phyloP scores from a whole-genome alignment of 2,329 filamentous ascomycete genomes.

The Fusarium nodosum region DNA sequence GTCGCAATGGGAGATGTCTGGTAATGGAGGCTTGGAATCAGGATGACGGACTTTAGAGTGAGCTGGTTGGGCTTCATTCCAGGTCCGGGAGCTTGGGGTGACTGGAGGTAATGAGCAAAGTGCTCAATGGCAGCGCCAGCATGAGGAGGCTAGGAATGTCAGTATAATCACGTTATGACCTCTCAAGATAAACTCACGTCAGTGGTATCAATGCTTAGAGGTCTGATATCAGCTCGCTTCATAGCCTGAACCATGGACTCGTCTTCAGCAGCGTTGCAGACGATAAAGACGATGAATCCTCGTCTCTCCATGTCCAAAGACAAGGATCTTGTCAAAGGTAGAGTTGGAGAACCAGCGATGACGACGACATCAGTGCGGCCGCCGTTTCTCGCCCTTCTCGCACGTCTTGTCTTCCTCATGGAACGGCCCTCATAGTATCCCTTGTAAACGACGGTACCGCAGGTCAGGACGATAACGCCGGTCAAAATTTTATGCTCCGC shows the following conservation, averaged over 20 bases:
- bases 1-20: constrained; percentile 87
- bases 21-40: constrained; percentile 86
- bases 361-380: constrained; percentile 89
- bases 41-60: constrained; percentile 81
- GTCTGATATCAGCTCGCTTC: constrained; percentile 83
- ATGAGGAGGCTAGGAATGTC: constrained; percentile 70
- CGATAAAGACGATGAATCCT: constrained; percentile 93
- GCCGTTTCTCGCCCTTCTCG: constrained; percentile 83
- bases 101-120: constrained; percentile 78
- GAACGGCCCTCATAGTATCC: constrained; percentile 66
- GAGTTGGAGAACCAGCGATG: constrained; percentile 86
- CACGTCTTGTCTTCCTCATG: constrained; percentile 77
- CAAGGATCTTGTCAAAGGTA: constrained; percentile 86
- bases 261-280: constrained; percentile 87
- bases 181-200: constrained; percentile 67
- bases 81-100: constrained; percentile 81
- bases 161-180: constrained; percentile 7
- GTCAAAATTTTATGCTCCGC: constrained; percentile 79
- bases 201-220: constrained; percentile 85
- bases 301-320: constrained; percentile 89
- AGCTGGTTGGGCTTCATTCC: constrained; percentile 82
- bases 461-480: constrained; percentile 76
- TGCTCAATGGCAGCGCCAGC: constrained; percentile 77
- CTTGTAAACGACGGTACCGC: constrained; percentile 73
- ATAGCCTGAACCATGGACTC: constrained; percentile 83